A percentile compares a stretch with the other conserved stretches of the same genome.
These are phyloP conservation scores for Pisolithus thermaeus DNA, from an alignment of 1,284 basidiomycete species.

Conservation along the genomic window DNA sequence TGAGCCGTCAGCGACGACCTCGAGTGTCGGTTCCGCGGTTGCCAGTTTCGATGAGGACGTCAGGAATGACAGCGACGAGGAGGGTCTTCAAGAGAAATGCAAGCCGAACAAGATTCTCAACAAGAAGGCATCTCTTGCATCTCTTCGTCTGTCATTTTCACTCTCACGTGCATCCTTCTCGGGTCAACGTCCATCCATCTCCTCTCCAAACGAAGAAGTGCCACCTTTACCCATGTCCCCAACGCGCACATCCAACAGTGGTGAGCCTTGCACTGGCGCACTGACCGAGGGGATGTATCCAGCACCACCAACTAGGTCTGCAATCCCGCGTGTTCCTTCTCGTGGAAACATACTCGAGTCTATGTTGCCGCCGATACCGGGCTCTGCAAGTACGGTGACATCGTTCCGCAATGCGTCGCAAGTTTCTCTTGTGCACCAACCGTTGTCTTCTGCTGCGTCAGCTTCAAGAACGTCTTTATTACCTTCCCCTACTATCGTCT, in stretches of 20 bases:
- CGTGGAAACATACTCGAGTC: slow-evolving; percentile 9
- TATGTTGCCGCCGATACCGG: slow-evolving; percentile 24
- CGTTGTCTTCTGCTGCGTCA: slow-evolving; percentile 8
- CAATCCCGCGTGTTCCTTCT: slow-evolving; percentile 21
- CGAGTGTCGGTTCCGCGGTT: neutral
- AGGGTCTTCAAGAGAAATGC: slow-evolving; percentile 9
- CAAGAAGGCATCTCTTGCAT: slow-evolving; percentile 27
- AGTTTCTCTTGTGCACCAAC: slow-evolving; percentile 17
- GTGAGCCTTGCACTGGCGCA: slow-evolving; percentile 1
- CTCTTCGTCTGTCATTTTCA: slow-evolving; percentile 27
- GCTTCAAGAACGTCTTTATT: slow-evolving; percentile 20
- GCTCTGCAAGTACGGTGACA: slow-evolving; percentile 23
- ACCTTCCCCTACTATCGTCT: neutral
- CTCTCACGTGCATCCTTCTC: slow-evolving; percentile 26
- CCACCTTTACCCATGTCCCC: slow-evolving; percentile 26
- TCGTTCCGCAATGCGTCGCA: slow-evolving; percentile 21
- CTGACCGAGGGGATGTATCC: slow-evolving; percentile 9
- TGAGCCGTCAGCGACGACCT: slow-evolving; percentile 9
- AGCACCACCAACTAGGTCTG: neutral
- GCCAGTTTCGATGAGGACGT: slow-evolving; percentile 21
- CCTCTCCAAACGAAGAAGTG: slow-evolving; percentile 17
- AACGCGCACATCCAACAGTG: slow-evolving; percentile 6
- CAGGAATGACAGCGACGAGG: slow-evolving; percentile 16
- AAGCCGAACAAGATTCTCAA: slow-evolving; percentile 17
- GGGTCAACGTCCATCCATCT: slow-evolving; percentile 21